These are phyloP conservation scores for Leishmania braziliensis DNA, from an alignment of 208 protist genomes.

Conservation along the genomic window DNA sequence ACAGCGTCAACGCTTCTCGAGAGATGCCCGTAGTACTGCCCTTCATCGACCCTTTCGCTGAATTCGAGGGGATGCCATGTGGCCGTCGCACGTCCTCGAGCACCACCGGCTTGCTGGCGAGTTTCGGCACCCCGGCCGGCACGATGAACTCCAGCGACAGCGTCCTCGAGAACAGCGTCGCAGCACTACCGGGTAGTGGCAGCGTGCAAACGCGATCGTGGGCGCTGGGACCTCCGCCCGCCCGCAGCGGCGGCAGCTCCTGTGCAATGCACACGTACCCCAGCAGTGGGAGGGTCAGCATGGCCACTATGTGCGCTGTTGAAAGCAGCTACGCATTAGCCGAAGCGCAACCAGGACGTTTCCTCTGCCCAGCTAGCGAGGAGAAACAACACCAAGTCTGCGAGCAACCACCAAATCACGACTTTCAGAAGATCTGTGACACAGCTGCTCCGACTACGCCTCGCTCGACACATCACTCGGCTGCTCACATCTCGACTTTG, in stretches of 20 bases:
- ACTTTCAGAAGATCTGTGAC: background rate
- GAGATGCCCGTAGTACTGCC: background rate
- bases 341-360: background rate
- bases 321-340: background rate
- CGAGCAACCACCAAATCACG: background rate
- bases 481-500: background rate
- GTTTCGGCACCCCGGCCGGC: background rate
- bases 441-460: background rate
- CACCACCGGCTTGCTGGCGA: background rate
- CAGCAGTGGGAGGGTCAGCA: background rate
- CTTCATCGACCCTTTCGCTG: background rate
- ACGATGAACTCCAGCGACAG: constrained; percentile 6
- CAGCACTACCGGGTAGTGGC: background rate
- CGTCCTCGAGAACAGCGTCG: background rate
- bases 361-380: background rate
- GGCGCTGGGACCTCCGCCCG: background rate
- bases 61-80: background rate
- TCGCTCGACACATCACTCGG: background rate
- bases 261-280: background rate
- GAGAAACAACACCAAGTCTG: background rate
- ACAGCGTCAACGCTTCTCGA: constrained; percentile 5
- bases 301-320: background rate
- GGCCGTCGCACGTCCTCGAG: background rate
- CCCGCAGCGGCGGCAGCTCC: background rate
- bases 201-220: background rate